Evolutionary conservation across 1,284 basidiomycete species (phyloP).

Genomic region (Leccinum angustisporum): DNA sequence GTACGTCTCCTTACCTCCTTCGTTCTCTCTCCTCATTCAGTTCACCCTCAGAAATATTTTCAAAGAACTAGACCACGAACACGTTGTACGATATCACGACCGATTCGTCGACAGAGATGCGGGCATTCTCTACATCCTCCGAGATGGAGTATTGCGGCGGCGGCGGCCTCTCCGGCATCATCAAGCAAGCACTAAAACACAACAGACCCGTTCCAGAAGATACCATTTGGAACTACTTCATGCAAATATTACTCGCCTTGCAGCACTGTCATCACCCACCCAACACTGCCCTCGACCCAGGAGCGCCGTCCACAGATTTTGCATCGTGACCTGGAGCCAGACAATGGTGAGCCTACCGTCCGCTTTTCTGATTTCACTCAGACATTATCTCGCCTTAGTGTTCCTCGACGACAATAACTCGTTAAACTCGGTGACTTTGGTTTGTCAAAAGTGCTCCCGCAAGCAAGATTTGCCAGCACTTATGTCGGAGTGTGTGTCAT

Average conservation of each 20-base stretch:
- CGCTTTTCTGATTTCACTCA: constrained; percentile 1
- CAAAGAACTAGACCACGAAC: constrained; percentile 90
- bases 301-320: constrained; percentile 76
- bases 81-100: constrained; percentile 94
- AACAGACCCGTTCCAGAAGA: constrained; percentile 82
- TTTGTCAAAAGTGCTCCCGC: constrained; percentile 86
- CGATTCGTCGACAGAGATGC: constrained; percentile 88
- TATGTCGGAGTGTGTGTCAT: constrained; percentile 83
- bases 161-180: constrained; percentile 86
- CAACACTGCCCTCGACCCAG: constrained; percentile 42
- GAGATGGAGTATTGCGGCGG: constrained; percentile 94
- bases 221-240: constrained; percentile 92
- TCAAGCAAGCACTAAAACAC: constrained; percentile 73
- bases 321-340: constrained; percentile 94
- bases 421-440: constrained; percentile 98
- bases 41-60: constrained; percentile 77
- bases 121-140: constrained; percentile 86
- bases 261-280: constrained; percentile 89
- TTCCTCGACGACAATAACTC: constrained; percentile 79
- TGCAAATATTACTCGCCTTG: constrained; percentile 89
- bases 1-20: constrained; percentile 49
- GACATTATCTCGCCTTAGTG: constrained; percentile 46
- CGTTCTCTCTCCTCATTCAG: background rate
- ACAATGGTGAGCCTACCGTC: constrained; percentile 71
- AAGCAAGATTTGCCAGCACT: constrained; percentile 88